phyloP scores from a whole-genome alignment of 2,329 filamentous ascomycete genomes.

The Hyphodiscus sp. region DNA sequence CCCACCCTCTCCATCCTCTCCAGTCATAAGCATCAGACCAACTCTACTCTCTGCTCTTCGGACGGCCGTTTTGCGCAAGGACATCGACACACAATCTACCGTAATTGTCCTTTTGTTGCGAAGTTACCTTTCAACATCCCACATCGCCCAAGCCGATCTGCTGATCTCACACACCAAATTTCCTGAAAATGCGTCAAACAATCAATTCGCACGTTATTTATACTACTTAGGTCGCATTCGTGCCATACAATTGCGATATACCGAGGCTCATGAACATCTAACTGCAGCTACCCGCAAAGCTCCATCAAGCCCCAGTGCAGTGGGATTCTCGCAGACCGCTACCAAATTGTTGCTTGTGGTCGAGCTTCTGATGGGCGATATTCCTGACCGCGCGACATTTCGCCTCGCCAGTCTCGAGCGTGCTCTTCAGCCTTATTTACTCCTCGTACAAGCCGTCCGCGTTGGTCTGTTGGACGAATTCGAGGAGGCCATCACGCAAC shows the following conservation, averaged over 20 bases:
- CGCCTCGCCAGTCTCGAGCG: conserved; percentile 81
- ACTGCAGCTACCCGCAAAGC: conserved; percentile 92
- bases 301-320: conserved; percentile 79
- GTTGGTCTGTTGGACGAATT: conserved; percentile 96
- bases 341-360: conserved; percentile 96
- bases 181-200: conserved; percentile 89
- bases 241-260: conserved; percentile 93
- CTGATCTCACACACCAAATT: conserved; percentile 95
- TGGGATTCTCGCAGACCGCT: conserved; percentile 91
- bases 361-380: conserved; percentile 96
- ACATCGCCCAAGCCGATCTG: conserved; percentile 94
- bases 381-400: conserved; percentile 92
- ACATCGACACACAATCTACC: conserved; percentile 93
- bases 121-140: conserved; percentile 92
- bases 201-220: conserved; percentile 93
- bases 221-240: conserved; percentile 97
- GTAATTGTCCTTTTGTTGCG: conserved; percentile 92
- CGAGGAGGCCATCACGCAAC: conserved; percentile 73
- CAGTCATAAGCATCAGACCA: conserved; percentile 79
- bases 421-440: conserved; percentile 85
- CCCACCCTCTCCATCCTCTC: conserved; percentile 81
- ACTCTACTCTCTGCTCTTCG: conserved; percentile 81
- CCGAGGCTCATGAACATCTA: conserved; percentile 90
- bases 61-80: conserved; percentile 93
- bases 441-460: conserved; percentile 89